Evolutionary conservation across 345 rosid genomes (phyloP), one percentile per base, ranked within the genome.

Genomic region (Sonneratia caseolaris): DNA sequence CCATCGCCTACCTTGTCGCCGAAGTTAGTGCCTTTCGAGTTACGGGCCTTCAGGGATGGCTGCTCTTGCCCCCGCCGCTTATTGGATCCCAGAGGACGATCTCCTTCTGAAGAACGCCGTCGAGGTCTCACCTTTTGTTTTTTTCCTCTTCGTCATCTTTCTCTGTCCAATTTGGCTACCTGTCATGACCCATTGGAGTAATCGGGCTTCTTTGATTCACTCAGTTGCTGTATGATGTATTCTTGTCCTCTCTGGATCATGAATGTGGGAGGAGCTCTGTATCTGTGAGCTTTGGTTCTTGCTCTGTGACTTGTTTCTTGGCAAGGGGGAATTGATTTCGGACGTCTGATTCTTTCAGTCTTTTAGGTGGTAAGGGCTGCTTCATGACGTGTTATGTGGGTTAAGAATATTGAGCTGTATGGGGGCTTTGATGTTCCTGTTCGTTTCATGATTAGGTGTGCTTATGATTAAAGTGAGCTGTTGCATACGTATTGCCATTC

Each of bases 21-120:
- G 4, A 21, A 24, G 36, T 22, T 24, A 6, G n/a, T 59, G 8
- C 11, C 64, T 9, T 18, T n/a, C 42, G 35, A 38, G 43, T 40
- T 8, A 4, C 7, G 3, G 3, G 36, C 37, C 45, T 38, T 12
- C 70, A 6, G 37, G 13, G 64, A 84, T 85, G 88, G 84, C 73
- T 22, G 77, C 81, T 62, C 68, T 77, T 5, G 80, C 84, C 65
- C 48, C 70, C 15, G 73, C 81, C 27, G 68, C 85, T 72, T 57
- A 82, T 15, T 90, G 96, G 93, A 78, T 75, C 32, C 84, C 96
- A 0, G 86, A 83, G 78, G 96, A 90, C 74, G 93, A 90, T 70
- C 73, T 88, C 76, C 70, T 85, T 76, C 74, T 90, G 51, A 90
- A 82, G 82, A 85, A 86, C 78, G 84, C 96, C 18, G 83, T 90